Conservation (phyloP, 805 yeast species). For the Myxozyma neotropica region DNA sequence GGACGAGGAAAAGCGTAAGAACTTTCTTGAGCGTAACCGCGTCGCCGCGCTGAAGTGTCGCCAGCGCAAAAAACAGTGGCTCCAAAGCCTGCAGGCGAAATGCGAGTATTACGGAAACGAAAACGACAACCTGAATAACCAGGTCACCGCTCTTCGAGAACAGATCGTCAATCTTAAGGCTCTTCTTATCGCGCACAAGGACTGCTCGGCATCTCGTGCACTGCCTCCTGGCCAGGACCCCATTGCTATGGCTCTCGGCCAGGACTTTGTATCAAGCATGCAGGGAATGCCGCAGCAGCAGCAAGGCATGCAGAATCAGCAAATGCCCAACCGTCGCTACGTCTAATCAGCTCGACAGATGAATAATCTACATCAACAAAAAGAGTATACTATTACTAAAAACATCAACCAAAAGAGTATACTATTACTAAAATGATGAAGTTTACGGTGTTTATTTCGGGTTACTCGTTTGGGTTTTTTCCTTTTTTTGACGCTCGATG, state of each 20-base stretch:
- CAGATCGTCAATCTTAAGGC: conserved; percentile 56
- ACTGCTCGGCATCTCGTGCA: conserved; percentile 42
- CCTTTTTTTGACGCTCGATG: not conserved
- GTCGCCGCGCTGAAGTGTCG: conserved; percentile 96
- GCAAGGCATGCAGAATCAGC: not conserved
- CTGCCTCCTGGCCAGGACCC: conserved; percentile 34
- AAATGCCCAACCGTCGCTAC: not conserved
- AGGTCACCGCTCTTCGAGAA: conserved; percentile 60
- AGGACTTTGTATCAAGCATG: conserved; percentile 20
- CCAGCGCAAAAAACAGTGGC: conserved; percentile 87
- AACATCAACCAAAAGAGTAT: not conserved
- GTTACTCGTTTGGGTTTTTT: not conserved
- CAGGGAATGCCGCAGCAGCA: conserved; percentile 12
- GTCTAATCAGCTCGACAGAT: not conserved
- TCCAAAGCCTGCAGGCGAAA: conserved; percentile 80
- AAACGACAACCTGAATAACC: conserved; percentile 63
- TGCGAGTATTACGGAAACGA: conserved; percentile 69
- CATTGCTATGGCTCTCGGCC: conserved; percentile 25
- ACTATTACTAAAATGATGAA: not conserved
- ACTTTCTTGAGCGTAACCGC: conserved; percentile 84
- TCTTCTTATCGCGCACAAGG: conserved; percentile 54
- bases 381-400: not conserved
- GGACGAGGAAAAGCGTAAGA: conserved; percentile 75
- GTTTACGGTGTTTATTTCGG: not conserved
- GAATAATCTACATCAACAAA: not conserved